Base-by-base conservation (phyloP, 441 rosid species). In the Macaranga tanarius region DNA sequence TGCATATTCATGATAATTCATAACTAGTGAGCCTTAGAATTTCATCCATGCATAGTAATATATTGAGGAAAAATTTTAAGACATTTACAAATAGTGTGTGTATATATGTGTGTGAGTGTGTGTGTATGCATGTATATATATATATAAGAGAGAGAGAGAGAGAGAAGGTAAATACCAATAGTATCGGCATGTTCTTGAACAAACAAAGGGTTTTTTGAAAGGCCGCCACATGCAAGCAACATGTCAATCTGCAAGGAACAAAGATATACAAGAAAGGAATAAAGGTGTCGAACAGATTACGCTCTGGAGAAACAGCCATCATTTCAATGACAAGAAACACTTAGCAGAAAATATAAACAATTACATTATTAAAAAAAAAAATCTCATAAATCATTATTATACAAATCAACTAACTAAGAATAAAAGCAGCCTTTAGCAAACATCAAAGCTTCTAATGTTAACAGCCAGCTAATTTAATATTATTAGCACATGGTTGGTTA, bases 121-220 rank as follows among this genome's bases (percentile, higher is more conserved):
- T 28, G 31, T 28, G 31, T 28, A 28, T n/a, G n/a, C n/a, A n/a
- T n/a, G n/a, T n/a, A n/a, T n/a, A n/a, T n/a, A n/a, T n/a, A n/a
- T n/a, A n/a, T n/a, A n/a, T n/a, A n/a, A n/a, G n/a, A n/a, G n/a
- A n/a, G n/a, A n/a, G n/a, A n/a, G 31, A 28, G 31, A 28, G 31
- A 28, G 31, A 28, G 31, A 28, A 28, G n/a, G n/a, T n/a, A 28
- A 28, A 44, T 67, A 94, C 99, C 99, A 51, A 75, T 78, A 71
- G 90, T 87, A 84, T 95, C 92, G 51, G 97, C 97, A 71, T 88
- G 97, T 80, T 95, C 92, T 83, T 92, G 97, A 79, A 95, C 84
- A 82, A 82, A 95, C 74, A 95, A 51, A 1, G 78, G 75, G 70
- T 95, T 92, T 85, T 90, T 92, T 22, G 94, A 83, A 77, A 92